Conservation (phyloP, 1,139 yeast species). For the Candida glucosophila region DNA sequence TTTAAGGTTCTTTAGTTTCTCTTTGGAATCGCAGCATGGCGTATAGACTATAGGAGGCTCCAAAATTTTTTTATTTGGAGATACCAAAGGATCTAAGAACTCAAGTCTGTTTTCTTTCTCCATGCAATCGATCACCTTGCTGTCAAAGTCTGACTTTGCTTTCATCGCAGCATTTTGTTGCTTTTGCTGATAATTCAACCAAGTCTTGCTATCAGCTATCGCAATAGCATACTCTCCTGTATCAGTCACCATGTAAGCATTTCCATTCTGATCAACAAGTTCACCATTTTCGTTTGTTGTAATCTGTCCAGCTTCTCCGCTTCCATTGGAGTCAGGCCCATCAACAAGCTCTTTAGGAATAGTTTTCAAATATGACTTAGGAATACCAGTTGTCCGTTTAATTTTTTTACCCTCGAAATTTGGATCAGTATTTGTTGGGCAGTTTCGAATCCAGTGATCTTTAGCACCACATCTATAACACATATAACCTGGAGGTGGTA, state of each 20-base stretch:
- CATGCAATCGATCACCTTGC: slow-evolving; percentile 23
- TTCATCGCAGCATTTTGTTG: slow-evolving; percentile 46
- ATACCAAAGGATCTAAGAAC: slow-evolving; percentile 51
- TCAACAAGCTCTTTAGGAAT: slow-evolving; percentile 43
- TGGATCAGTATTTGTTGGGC: slow-evolving; percentile 92
- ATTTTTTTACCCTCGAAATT: slow-evolving; percentile 88
- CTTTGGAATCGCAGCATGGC: slow-evolving; percentile 62
- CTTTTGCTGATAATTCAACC: slow-evolving; percentile 80
- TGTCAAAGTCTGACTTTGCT: slow-evolving; percentile 34
- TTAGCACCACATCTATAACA: slow-evolving; percentile 96
- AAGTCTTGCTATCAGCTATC: slow-evolving; percentile 85
- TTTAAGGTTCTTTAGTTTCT: slow-evolving; percentile 45
- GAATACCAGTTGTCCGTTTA: slow-evolving; percentile 94
- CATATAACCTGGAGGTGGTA: slow-evolving; percentile 92
- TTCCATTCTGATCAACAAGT: slow-evolving; percentile 54
- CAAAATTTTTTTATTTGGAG: slow-evolving; percentile 55
- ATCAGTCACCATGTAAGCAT: slow-evolving; percentile 76
- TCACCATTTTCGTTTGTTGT: slow-evolving; percentile 39
- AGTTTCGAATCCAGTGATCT: slow-evolving; percentile 93
- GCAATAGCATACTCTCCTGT: slow-evolving; percentile 95
- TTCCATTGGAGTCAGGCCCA: slow-evolving; percentile 46
- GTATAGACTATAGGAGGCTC: slow-evolving; percentile 69
- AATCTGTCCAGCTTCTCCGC: slow-evolving; percentile 37
- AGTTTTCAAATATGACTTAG: slow-evolving; percentile 82
- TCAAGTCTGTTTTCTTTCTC: slow-evolving; percentile 35